Evolutionary conservation across 148 eudicot genomes (phyloP).

Genomic region (Rhododendron vialii): DNA sequence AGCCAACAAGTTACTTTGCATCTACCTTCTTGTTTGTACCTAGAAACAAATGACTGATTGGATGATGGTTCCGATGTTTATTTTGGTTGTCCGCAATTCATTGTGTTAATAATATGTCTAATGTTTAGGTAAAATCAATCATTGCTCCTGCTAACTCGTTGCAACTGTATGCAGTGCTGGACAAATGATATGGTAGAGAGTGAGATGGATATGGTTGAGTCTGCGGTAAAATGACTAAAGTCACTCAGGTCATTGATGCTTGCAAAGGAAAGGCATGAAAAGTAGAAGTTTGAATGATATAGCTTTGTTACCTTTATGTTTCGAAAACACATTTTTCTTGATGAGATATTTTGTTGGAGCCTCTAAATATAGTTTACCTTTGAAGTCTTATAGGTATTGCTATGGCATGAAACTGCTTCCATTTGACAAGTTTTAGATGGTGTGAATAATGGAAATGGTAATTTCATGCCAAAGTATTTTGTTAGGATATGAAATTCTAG

Average conservation of each 20-base stretch:
- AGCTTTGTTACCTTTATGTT: neutral
- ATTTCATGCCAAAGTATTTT: neutral
- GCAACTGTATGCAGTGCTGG: conserved; percentile 59
- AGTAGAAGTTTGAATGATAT: conserved; percentile 31
- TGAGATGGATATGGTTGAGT: conserved; percentile 72
- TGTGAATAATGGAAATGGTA: neutral
- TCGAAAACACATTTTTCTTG: neutral
- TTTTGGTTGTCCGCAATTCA: neutral
- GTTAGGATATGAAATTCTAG: neutral
- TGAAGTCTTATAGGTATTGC: neutral
- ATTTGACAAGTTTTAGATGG: neutral
- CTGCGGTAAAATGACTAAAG: conserved; percentile 73
- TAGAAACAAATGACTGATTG: neutral
- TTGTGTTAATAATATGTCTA: neutral
- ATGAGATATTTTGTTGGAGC: neutral
- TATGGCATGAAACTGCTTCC: neutral
- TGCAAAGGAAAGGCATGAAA: conserved; percentile 69
- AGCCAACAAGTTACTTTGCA: neutral
- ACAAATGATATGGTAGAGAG: conserved; percentile 53
- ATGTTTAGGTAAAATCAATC: neutral
- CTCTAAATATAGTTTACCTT: neutral
- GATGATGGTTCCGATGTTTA: neutral
- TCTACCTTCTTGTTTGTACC: neutral
- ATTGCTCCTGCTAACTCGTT: neutral
- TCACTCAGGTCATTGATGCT: conserved; percentile 59